These are phyloP conservation scores for Tetrahymena malaccensis DNA, from an alignment of 73 alveolate genomes.

Conservation along the genomic window DNA sequence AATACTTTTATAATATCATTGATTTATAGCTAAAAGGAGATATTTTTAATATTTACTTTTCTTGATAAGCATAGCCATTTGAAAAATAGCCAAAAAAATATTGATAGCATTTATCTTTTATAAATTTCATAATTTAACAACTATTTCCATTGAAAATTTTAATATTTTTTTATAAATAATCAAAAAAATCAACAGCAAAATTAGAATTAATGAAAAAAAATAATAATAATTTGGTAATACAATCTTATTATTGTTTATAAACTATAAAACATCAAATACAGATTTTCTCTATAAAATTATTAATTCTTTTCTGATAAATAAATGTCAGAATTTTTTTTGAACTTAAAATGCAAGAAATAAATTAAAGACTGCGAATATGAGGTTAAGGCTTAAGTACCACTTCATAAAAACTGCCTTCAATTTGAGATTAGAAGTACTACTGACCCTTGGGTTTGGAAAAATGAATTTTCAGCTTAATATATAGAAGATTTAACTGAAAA, in stretches of 20 bases:
- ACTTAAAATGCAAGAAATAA: neutral
- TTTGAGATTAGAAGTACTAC: neutral
- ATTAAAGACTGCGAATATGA: neutral
- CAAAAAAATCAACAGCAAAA: neutral
- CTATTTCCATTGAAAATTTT: neutral
- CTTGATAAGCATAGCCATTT: too few relatives aligned
- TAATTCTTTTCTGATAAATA: neutral
- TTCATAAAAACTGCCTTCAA: neutral
- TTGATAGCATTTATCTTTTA: too few relatives aligned
- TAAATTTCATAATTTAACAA: neutral
- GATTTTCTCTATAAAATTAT: neutral
- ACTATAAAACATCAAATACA: neutral
- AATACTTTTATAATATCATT: too few relatives aligned
- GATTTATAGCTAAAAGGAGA: too few relatives aligned
- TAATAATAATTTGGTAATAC: too few relatives aligned
- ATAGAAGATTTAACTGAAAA: conserved; percentile 46
- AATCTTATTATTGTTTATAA: too few relatives aligned
- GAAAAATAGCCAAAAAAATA: too few relatives aligned
- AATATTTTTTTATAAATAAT: too few relatives aligned
- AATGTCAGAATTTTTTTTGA: neutral
- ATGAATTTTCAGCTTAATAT: conserved; percentile 25
- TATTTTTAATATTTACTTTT: too few relatives aligned
- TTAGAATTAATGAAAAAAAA: neutral
- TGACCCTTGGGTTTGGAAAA: conserved; percentile 21
- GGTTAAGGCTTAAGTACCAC: neutral